A percentile compares a stretch with the other conserved stretches of the same genome.
Conservation (phyloP, 352 stramenopile species). For the Globisporangium middletonii region DNA sequence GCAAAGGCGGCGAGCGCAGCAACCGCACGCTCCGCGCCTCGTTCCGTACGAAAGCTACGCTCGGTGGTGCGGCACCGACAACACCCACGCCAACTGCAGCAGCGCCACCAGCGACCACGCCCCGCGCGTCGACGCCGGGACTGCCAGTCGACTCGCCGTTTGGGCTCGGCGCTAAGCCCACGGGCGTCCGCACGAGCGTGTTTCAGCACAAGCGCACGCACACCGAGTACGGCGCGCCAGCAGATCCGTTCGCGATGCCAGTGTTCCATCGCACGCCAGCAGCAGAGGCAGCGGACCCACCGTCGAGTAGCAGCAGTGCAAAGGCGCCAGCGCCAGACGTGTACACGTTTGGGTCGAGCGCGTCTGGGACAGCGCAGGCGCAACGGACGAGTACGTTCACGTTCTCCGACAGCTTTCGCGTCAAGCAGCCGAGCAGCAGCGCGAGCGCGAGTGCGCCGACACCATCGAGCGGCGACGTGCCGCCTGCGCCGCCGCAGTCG, state of each 20-base stretch:
- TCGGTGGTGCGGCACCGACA: constrained; percentile 4
- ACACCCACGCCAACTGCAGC: constrained; percentile 1
- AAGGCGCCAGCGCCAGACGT: background rate
- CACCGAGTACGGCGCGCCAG: constrained; percentile 23
- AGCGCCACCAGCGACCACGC: constrained; percentile 9
- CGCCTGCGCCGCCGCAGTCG: no score
- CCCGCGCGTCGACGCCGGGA: constrained; percentile 1
- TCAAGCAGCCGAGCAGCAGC: background rate
- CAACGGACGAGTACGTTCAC: background rate
- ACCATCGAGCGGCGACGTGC: background rate
- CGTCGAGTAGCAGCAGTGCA: background rate
- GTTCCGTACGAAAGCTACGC: constrained; percentile 27
- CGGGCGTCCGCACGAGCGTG: constrained; percentile 13
- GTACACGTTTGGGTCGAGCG: constrained; percentile 9
- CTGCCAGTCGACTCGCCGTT: constrained; percentile 23
- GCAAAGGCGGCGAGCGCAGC: constrained; percentile 2
- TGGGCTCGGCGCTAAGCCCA: constrained; percentile 15
- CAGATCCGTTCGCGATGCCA: constrained; percentile 41
- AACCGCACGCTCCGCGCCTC: constrained; percentile 15
- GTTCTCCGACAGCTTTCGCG: background rate
- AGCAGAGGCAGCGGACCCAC: background rate
- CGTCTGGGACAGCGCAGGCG: background rate
- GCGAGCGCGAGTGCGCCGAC: background rate
- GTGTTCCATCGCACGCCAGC: constrained; percentile 21
- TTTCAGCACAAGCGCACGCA: constrained; percentile 21